phyloP scores from a whole-genome alignment of 2,329 filamentous ascomycete species.

The Alternaria triticimaculans region DNA sequence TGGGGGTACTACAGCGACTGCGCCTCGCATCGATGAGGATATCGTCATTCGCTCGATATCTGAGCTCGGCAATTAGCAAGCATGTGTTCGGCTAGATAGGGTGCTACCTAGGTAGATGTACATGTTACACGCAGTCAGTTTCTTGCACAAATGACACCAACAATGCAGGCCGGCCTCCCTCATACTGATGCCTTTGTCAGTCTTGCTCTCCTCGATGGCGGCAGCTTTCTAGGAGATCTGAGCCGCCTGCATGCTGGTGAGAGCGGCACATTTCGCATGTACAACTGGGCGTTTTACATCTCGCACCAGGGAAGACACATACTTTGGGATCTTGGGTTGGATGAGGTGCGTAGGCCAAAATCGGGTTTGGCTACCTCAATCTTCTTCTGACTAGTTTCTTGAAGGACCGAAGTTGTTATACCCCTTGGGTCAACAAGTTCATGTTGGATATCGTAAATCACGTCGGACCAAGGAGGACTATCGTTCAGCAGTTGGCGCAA shows the following conservation, averaged over 20 bases:
- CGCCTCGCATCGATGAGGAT: not conserved
- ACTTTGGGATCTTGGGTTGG: conserved; percentile 43
- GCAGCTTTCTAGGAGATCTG: conserved; percentile 40
- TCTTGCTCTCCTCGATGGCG: conserved; percentile 41
- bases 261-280: conserved; percentile 41
- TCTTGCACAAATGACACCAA: not conserved
- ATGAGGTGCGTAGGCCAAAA: conserved; percentile 27
- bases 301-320: conserved; percentile 32
- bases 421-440: conserved; percentile 42
- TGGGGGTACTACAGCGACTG: not conserved
- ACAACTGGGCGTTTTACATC: conserved; percentile 46
- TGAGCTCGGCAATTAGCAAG: not conserved
- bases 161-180: conserved; percentile 8
- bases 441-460: conserved; percentile 38
- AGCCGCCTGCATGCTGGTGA: conserved; percentile 36
- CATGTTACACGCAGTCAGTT: not conserved
- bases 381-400: not conserved
- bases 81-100: not conserved
- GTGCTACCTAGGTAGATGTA: not conserved
- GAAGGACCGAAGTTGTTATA: conserved; percentile 41
- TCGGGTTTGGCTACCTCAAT: not conserved
- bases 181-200: conserved; percentile 28
- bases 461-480: conserved; percentile 35
- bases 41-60: not conserved
- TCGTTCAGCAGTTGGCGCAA: conserved; percentile 35